Evolutionary conservation across 257 asterid species (phyloP), one percentile per base, ranked within the genome.

Genomic region (Nyctanthes arbortristis): DNA sequence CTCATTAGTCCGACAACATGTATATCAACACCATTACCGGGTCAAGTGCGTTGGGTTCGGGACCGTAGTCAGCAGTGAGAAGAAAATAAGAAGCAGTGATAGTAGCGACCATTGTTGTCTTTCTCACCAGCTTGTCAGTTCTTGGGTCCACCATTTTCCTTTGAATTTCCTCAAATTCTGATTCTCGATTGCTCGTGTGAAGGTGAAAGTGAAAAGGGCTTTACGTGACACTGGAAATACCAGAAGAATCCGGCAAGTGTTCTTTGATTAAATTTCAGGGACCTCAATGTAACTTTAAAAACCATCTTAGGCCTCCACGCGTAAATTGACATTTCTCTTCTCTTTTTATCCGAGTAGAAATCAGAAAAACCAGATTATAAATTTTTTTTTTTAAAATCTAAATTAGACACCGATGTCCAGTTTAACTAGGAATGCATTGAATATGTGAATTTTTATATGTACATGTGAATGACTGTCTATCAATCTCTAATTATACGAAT

Each of bases 1-100:
- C 14, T 6, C 20, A 54, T 54, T 34, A 22, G 28, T 30, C n/a
- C 7, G n/a, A 63, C 24, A 34, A 27, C 8, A 36, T 4, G 22
- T 7, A 7, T 2, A 9, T 12, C 24, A 33, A 60, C 36, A 32
- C 13, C 60, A 80, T 75, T 80, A 88, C 96, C 27, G 97, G 98
- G 74, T 90, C 95, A 33, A 92, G 93, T 67, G 82, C 87, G 70
- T 75, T 92, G 56, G 97, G 97, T 67, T 84, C 81, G 32, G 93
- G 71, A 52, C 98, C 98, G 68, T 90, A 90, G 56, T 92, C 98
- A 49, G 98, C 97, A 32, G 96, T 92, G 74, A 92, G 85, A 57
- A 92, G 96, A 33, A 92, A 77, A 81, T 90, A 92, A 18, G 98
- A 80, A 66, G 89, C 96, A 18, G 91, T 85, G 0, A 55, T 85